Evolutionary conservation across 169 alveolate genomes (phyloP).

Genomic region (Theileria parva): DNA sequence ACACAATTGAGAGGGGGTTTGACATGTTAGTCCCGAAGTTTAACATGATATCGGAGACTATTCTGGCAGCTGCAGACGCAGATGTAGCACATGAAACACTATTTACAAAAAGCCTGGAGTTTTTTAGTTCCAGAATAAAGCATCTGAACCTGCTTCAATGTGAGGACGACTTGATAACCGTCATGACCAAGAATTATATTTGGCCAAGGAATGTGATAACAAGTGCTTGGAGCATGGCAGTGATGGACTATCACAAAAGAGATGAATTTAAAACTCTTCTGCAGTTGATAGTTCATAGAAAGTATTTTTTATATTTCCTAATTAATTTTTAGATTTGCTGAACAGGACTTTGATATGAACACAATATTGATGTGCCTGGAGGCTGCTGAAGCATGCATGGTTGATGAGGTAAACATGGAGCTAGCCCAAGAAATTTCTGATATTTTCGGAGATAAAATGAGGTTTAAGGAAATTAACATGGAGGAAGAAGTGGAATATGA

Average conservation of each 20-base stretch:
- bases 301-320: conserved; percentile 19
- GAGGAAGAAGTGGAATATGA: conserved; percentile 36
- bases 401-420: conserved; percentile 21
- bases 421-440: conserved; percentile 39
- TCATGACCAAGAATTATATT: conserved; percentile 10
- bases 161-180: conserved; percentile 19
- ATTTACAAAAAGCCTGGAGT: conserved; percentile 33
- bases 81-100: conserved; percentile 33
- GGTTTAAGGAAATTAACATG: conserved; percentile 15
- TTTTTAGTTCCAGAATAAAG: conserved; percentile 3
- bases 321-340: neutral
- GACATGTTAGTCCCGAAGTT: conserved; percentile 28
- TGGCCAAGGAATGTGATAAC: conserved; percentile 66
- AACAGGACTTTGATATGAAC: neutral
- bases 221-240: conserved; percentile 54
- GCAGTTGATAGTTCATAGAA: conserved; percentile 10
- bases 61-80: conserved; percentile 70
- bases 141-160: conserved; percentile 11
- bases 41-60: conserved; percentile 51
- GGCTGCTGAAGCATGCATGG: conserved; percentile 49
- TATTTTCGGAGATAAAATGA: conserved; percentile 45
- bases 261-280: conserved; percentile 36
- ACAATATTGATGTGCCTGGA: conserved; percentile 58
- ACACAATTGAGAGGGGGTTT: conserved; percentile 27
- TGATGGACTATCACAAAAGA: conserved; percentile 49